Evolutionary conservation across 441 rosid genomes (phyloP).

Genomic region (Mallotus japonicus): DNA sequence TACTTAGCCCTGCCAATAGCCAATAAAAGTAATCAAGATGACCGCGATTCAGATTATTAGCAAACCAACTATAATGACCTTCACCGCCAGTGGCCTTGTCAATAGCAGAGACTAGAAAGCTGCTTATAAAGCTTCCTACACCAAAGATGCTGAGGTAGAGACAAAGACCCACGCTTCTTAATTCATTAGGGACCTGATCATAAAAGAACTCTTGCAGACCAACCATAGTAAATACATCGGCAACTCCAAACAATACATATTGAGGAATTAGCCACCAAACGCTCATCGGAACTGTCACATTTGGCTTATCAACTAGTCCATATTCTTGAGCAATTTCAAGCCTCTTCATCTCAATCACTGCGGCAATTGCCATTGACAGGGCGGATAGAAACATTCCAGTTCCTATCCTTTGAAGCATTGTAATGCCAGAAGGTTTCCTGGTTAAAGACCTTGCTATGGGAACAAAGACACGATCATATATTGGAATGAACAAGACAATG

Average conservation of each 20-base stretch:
- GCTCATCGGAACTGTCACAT: constrained; percentile 60
- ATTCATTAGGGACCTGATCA: constrained; percentile 58
- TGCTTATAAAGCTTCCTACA: constrained; percentile 56
- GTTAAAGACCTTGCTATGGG: constrained; percentile 52
- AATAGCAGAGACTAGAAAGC: constrained; percentile 53
- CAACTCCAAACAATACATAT: constrained; percentile 44
- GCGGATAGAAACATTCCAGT: constrained; percentile 47
- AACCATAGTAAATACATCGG: constrained; percentile 54
- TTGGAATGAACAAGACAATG: constrained; percentile 44
- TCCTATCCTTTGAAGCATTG: constrained; percentile 74
- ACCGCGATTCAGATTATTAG: constrained; percentile 49
- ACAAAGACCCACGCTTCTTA: constrained; percentile 59
- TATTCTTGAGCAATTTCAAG: constrained; percentile 45
- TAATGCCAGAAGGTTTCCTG: constrained; percentile 51
- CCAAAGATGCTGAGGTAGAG: constrained; percentile 59
- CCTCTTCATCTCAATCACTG: constrained; percentile 50
- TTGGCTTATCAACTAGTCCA: constrained; percentile 44
- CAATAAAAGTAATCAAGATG: constrained; percentile 73
- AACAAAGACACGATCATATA: constrained; percentile 60
- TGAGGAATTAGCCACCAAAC: constrained; percentile 76
- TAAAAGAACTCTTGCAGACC: constrained; percentile 77
- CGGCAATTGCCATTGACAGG: constrained; percentile 49
- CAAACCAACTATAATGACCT: constrained; percentile 55
- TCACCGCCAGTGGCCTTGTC: constrained; percentile 43
- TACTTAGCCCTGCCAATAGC: constrained; percentile 56